Evolutionary conservation across 768 basidiomycete species (phyloP), one percentile per base, ranked within the genome.

Genomic region (Collybia sp.): DNA sequence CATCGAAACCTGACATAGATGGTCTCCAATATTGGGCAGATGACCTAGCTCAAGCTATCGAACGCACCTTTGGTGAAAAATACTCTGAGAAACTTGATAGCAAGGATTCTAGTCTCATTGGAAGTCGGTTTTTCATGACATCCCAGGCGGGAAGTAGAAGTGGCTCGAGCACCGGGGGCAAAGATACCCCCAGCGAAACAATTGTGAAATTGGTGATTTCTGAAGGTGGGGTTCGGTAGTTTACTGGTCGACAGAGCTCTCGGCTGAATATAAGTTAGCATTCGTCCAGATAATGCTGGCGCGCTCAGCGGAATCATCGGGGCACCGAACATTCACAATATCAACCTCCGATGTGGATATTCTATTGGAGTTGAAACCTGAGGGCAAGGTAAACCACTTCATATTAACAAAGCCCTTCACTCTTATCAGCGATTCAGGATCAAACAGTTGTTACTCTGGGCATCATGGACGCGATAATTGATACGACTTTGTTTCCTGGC

Each of bases 11-110:
- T 5, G 50, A 70, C 1, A 63, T 93, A 6, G 91, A 97, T 58
- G 78, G 79, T 11, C 61, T 98, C 13, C 93, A 97, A 61, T 85
- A 84, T 56, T 90, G 87, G 74, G 84, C 83, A 6, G 96, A 99
- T 58, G 93, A 97, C 58, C 60, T 83, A 19, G 68, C 82, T n/a
- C 90, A 88, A 55, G 74, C 85, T 42, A 55, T 85, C 3, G 86
- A 87, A 43, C 71, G 67, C 12, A 63, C 70, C 5, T 62, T 67
- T 11, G 53, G 52, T 10, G 45, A 56, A 12, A 51, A 48, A 30
- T 61, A 61, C 32, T 52, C 52, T 13, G 61, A 70, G 47, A 61
- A 56, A 17, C 51, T 58, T 42, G 66, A 67, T 46, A 80, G 76
- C 50, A 69, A 68, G 44, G 79, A 83, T 59, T 60, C 82, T 25